Evolutionary conservation across 495 filamentous ascomycete species (phyloP).

Genomic region (Tuber magnatum): DNA sequence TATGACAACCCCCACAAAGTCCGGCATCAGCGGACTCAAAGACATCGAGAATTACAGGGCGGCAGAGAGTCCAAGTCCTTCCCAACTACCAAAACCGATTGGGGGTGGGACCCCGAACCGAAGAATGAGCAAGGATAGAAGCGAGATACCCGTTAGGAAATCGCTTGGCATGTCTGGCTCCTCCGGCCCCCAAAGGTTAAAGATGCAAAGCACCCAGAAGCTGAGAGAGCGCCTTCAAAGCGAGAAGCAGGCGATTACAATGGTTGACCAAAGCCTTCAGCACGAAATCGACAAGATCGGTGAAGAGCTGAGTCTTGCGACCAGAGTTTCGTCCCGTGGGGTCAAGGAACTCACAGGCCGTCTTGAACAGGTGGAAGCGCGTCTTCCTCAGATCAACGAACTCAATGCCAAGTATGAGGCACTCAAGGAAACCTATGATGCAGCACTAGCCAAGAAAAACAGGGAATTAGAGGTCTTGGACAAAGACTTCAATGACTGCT

Average conservation of each 20-base stretch:
- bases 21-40: conserved; percentile 27
- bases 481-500: conserved; percentile 66
- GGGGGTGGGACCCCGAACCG: conserved; percentile 17
- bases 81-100: conserved; percentile 26
- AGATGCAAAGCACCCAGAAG: conserved; percentile 86
- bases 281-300: conserved; percentile 74
- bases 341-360: conserved; percentile 46
- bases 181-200: conserved; percentile 56
- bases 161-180: conserved; percentile 13
- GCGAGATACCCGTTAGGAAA: conserved; percentile 30
- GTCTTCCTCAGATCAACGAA: conserved; percentile 55
- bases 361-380: conserved; percentile 58
- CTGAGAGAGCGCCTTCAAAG: conserved; percentile 79
- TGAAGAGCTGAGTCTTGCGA: conserved; percentile 61
- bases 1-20: conserved; percentile 14
- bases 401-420: conserved; percentile 54
- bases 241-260: conserved; percentile 65
- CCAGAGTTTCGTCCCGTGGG: conserved; percentile 47
- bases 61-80: conserved; percentile 24
- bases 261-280: conserved; percentile 61
- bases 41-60: conserved; percentile 17
- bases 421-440: conserved; percentile 60
- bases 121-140: conserved; percentile 22
- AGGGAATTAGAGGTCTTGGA: conserved; percentile 82
- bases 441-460: conserved; percentile 57